Base-by-base conservation (phyloP, 2,329 filamentous ascomycete species). In the Cladophialophora bantiana region DNA sequence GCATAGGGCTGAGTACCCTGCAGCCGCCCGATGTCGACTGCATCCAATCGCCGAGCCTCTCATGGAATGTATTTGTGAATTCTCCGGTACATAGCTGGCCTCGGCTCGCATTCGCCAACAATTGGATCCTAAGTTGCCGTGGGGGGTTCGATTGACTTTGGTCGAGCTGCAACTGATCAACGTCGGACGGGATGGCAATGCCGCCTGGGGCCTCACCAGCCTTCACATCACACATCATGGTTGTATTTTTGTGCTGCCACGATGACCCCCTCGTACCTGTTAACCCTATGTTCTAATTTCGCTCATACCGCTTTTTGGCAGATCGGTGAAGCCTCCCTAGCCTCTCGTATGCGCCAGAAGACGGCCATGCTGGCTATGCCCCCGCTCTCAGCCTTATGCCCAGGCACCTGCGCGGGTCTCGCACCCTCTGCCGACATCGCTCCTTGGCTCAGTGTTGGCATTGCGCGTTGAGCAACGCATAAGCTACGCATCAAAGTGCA, bases 221-320 rank as follows among this genome's bases (percentile, higher is more conserved):
- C 52, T 52, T 4, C 45, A 50, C n/a, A 20, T 50, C 40, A 26
- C 26, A 26, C 26, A 45, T 15, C 7, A 50, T 50, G 34, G 26
- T 55, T 52, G 59, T 62, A 62, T 62, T 62, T 56, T 62, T 32
- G 59, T 36, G 35, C 53, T 38, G 20, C 10, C 36, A 26, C 52
- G 59, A 45, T 18, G 52, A 62, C 56, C 59, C 12, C 40, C 45
- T 50, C 45, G 45, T 50, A 50, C 26, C 10, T 18, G 12, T 10
- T 50, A 12, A 50, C 18, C 5, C 45, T 13, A 10, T 55, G 6
- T 55, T 34, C 52, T 55, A 55, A 55, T n/a, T 35, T 55, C 52
- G 34, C 52, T 20, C 52, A 55, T 36, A 55, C 52, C 52, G 34
- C 31, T 35, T 20, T 26, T 26, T 20, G 45, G 45, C 45, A 26